Percentiles rank a stretch among this genome's conserved stretches.
These are phyloP conservation scores for Hyphodiscus sp. DNA, from an alignment of 2,329 filamentous ascomycete species.

Conservation along the genomic window DNA sequence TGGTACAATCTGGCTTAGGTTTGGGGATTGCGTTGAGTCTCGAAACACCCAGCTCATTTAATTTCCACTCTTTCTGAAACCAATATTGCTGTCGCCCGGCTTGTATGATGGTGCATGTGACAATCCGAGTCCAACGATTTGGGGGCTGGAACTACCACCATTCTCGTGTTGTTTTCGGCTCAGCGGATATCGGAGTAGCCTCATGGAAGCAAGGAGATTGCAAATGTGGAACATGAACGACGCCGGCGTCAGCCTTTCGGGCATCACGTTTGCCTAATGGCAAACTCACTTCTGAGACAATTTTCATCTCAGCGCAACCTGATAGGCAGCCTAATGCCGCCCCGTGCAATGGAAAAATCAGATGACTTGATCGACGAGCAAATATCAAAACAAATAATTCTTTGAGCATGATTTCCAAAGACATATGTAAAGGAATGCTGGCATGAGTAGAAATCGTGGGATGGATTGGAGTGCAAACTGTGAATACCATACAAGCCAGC, in stretches of 20 bases:
- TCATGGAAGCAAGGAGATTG: background rate
- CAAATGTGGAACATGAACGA: background rate
- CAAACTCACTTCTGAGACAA: background rate
- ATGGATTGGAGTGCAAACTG: too few species aligned
- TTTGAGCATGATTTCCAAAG: background rate
- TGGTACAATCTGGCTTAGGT: background rate
- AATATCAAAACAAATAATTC: background rate
- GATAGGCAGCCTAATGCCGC: background rate
- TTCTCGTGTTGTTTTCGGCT: background rate
- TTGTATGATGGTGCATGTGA: background rate
- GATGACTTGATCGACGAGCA: background rate
- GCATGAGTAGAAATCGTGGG: too few species aligned
- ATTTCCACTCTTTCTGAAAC: background rate
- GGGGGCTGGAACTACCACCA: background rate
- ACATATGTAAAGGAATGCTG: too few species aligned
- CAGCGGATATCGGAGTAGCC: background rate
- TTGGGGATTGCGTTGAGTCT: background rate
- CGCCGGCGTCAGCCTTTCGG: background rate
- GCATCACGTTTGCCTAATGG: background rate
- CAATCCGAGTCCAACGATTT: background rate
- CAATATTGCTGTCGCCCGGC: background rate
- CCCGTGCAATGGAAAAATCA: background rate
- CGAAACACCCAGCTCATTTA: background rate
- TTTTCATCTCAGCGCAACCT: background rate
- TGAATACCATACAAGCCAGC: too few species aligned